These are phyloP conservation scores for Fomitopsis palustris DNA, from an alignment of 1,284 basidiomycete genomes.

Conservation along the genomic window DNA sequence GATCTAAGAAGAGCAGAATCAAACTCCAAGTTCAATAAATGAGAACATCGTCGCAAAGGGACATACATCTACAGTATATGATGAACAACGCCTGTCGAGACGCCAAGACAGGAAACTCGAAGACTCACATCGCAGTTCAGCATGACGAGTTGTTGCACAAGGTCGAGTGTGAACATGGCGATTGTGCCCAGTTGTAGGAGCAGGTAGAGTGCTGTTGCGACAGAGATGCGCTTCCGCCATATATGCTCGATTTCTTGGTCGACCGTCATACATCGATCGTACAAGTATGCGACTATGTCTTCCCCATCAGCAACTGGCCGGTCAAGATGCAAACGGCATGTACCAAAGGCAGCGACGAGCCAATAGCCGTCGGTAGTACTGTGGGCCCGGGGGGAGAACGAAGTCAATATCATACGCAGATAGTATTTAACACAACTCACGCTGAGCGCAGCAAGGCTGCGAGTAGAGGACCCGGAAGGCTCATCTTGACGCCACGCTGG, in stretches of 20 bases:
- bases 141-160: background rate
- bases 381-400: background rate
- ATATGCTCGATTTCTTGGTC: background rate
- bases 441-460: background rate
- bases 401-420: background rate
- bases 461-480: too few species aligned
- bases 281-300: background rate
- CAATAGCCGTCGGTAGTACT: background rate
- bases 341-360: background rate
- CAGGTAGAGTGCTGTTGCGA: background rate
- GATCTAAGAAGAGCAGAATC: background rate
- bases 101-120: too few species aligned
- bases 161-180: background rate
- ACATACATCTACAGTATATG: too few species aligned
- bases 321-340: background rate
- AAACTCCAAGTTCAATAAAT: too few species aligned
- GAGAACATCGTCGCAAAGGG: too few species aligned
- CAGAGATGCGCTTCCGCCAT: background rate
- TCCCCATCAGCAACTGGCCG: too few species aligned
- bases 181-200: background rate
- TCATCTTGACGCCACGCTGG: too few species aligned
- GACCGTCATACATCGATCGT: background rate
- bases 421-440: background rate
- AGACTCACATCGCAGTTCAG: background rate
- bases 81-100: too few species aligned